Evolutionary conservation across 139 green algal genomes (phyloP), one percentile per base, ranked within the genome.

Genomic region (Chlorella sp.): DNA sequence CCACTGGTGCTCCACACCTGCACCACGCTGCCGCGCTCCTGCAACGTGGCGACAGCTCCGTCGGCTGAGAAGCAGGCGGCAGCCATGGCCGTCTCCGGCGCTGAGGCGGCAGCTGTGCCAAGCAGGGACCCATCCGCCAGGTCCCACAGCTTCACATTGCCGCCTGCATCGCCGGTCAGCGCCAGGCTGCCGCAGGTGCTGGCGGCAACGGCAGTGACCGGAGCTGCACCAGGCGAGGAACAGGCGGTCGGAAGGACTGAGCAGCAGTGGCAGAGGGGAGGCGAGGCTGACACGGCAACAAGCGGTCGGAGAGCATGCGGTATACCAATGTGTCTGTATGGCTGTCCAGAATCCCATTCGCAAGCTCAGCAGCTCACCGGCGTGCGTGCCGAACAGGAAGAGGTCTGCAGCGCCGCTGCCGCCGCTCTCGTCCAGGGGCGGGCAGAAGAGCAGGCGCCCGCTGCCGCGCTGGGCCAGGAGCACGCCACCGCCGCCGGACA

Each of bases 361-460:
- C 22, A 8, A 17, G 6, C 14, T 2, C 26, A 36, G 3, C 64
- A 41, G 30, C 77, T 83, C 26, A 74, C 77, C 77, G 0, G 44
- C 30, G 58, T 83, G 77, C 64, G 43, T 64, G n/a, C 79, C 79
- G 4, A 84, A n/a, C 43, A 74, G 38, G 17, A 75, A 84, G 32
- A 73, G 43, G 62, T 84, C 79, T 43, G 30, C 38, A 2, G 13
- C 16, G 64, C 32, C 32, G 48, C 34, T 48, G 78, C 13, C 34
- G 41, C 79, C 34, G 43, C 34, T 32, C 24, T 43, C 44, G 3
- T 43, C 43, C 19, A 67, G 54, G 81, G 54, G 24, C 74, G 80
- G 81, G 70, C 70, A 80, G 41, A 64, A 86, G 20, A 86, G 81
- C 40, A 86, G 70, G 7, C 56, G 65, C 40, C 54, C 40, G 56